Evolutionary conservation across 1,284 basidiomycete genomes (phyloP), one percentile per base, ranked within the genome.

Genomic region (Apiotrichum akiyoshidainum): DNA sequence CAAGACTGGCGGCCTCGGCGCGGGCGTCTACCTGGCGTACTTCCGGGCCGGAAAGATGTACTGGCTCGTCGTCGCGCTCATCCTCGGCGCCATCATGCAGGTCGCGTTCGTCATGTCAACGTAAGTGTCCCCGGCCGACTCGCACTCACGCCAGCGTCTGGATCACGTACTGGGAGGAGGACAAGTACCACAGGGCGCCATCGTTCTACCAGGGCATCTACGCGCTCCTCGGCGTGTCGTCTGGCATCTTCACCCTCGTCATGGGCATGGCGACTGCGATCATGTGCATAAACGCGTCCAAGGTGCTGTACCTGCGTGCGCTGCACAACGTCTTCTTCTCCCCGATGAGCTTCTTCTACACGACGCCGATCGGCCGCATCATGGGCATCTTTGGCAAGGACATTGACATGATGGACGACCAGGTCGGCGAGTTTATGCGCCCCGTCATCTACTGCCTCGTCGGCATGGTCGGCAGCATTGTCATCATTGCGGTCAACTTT

Each of bases 201-300:
- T 82, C 82, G 2, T 84, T 87, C 67, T 90, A 90, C 73, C 86
- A 89, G 74, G 83, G 81, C 13, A 73, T 90, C 19, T 91, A 91
- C 68, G 87, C 85, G 2, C 80, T 79, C 48, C 77, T 91, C 1
- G 88, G 81, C 8, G 21, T 74, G 0, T 42, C 63, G 1, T 63
- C 68, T 66, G 83, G 88, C 0, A 35, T 86, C 13, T 85, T 85
- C 69, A 87, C 86, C 0, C 86, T 90, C 71, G 65, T 51, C 63
- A 86, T 85, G 67, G 87, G 82, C 45, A 75, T 80, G 10, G 74
- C 78, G 3, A 82, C 86, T 71, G 84, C 85, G 59, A 72, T 82
- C 21, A 76, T 87, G 72, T 81, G 83, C 1, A 83, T 80, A 70
- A 80, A 80, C 48, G 85, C 84, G 1, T 86, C 85, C 1, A 80